Evolutionary conservation across 495 filamentous ascomycete genomes (phyloP).

Genomic region (Neurospora sp.): DNA sequence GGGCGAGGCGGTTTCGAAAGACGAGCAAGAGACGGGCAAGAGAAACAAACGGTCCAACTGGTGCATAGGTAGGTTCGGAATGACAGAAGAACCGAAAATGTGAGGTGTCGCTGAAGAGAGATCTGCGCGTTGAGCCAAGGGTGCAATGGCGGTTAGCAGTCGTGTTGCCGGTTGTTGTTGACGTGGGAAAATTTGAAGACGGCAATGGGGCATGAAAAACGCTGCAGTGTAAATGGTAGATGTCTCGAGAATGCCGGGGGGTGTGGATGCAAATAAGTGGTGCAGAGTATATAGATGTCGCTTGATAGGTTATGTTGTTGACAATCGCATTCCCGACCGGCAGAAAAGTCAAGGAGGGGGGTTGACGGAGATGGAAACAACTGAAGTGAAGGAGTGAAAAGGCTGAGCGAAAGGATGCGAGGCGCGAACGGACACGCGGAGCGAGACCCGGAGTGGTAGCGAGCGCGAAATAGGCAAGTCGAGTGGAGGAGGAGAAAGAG

Average conservation of each 20-base stretch:
- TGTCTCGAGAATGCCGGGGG: not conserved
- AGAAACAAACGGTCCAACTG: not conserved
- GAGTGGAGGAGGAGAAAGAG: not conserved
- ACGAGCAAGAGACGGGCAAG: not conserved
- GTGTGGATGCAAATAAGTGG: not conserved
- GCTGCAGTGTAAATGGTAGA: not conserved
- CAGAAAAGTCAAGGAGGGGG: not conserved
- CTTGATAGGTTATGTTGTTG: not conserved
- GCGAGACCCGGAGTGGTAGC: not conserved
- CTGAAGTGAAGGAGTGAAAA: not conserved
- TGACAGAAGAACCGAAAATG: not conserved
- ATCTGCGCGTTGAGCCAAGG: not conserved
- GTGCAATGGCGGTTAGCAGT: not conserved
- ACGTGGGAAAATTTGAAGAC: not conserved
- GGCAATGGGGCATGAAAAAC: not conserved
- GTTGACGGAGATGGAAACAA: not conserved
- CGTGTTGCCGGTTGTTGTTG: not conserved
- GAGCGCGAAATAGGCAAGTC: not conserved
- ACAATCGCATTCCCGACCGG: not conserved
- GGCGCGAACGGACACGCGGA: not conserved
- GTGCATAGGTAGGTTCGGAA: not conserved
- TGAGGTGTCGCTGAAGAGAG: not conserved
- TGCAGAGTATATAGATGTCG: not conserved
- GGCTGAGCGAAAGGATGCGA: not conserved
- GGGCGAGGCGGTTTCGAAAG: not conserved